Evolutionary conservation across 129 eudicot species (phyloP).

Genomic region (Scalesia atractyloides): DNA sequence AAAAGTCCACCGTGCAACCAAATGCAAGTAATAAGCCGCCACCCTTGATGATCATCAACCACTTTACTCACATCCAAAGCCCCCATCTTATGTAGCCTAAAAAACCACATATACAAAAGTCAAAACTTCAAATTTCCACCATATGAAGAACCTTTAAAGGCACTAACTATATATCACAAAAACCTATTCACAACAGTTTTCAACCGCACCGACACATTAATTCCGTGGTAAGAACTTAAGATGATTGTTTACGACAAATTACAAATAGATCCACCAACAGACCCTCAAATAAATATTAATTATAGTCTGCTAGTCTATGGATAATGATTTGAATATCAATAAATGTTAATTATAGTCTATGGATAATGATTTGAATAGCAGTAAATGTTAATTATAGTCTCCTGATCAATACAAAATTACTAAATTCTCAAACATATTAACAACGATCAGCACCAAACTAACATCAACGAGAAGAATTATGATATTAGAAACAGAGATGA

Average conservation of each 20-base stretch:
- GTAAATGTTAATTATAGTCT: no score
- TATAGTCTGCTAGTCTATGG: no score
- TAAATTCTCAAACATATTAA: neutral
- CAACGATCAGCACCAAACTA: neutral
- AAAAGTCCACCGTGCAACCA: slow-evolving; percentile 96
- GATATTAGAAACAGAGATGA: neutral
- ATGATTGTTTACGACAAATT: neutral
- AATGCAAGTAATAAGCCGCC: slow-evolving; percentile 86
- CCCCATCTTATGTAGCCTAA: slow-evolving; percentile 86
- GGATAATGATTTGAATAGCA: neutral
- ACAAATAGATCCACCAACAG: slow-evolving; percentile 8
- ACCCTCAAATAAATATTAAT: neutral
- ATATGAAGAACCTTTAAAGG: neutral
- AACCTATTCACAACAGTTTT: slow-evolving; percentile 1
- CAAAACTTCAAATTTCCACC: neutral
- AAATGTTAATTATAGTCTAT: neutral
- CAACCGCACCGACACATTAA: neutral
- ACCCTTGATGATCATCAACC: slow-evolving; percentile 68
- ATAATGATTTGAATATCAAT: no score
- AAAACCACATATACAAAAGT: neutral
- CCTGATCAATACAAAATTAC: neutral
- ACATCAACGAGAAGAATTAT: neutral
- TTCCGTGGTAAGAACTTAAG: neutral
- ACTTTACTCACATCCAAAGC: slow-evolving; percentile 85
- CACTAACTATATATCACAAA: neutral